Evolutionary conservation across 2,329 filamentous ascomycete species (phyloP), one percentile per base, ranked within the genome.

Genomic region (Alternaria rosae): DNA sequence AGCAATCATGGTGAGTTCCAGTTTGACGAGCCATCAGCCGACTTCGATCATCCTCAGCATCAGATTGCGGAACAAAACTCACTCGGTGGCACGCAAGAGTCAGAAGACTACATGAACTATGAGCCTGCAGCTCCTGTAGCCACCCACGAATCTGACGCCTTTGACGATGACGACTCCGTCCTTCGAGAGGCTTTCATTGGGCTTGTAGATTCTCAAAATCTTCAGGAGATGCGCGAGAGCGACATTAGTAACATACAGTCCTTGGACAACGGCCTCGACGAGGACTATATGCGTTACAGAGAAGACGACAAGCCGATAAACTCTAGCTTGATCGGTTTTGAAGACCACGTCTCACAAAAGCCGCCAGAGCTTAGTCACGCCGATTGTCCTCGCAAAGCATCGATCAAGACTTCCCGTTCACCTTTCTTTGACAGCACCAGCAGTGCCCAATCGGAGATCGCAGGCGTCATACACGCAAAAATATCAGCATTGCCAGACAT

Each of bases 181-280:
- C 61, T 79, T 5, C 68, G 62, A 15, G 75, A 76, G n/a, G 75
- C 67, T 20, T 68, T 79, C 65, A 53, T 78, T 10, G 76, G 75
- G 7, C 59, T 77, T 13, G 70, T 62, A 6, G 77, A 78, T 62
- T 76, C 74, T 6, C 67, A 76, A n/a, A 59, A 66, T 7, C 54
- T 77, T n/a, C 65, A 54, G 42, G 48, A 25, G 9, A 9, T 25
- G 7, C 35, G 35, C 6, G 44, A 59, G 12, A 26, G 32, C 5
- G 15, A 61, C 23, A 25, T 58, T 0, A 53, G 62, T n/a, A 41
- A 38, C 10, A 17, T 48, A 20, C 45, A 50, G 13, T 23, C 30
- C 7, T 23, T 57, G 6, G 45, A 66, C 23, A 53, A 56, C 7
- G 17, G 23, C 21, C 21, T 26, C 5, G 21, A 61, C 9, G 30